Base-by-base conservation (phyloP, 1,284 basidiomycete species). In the Marasmius fiardii region DNA sequence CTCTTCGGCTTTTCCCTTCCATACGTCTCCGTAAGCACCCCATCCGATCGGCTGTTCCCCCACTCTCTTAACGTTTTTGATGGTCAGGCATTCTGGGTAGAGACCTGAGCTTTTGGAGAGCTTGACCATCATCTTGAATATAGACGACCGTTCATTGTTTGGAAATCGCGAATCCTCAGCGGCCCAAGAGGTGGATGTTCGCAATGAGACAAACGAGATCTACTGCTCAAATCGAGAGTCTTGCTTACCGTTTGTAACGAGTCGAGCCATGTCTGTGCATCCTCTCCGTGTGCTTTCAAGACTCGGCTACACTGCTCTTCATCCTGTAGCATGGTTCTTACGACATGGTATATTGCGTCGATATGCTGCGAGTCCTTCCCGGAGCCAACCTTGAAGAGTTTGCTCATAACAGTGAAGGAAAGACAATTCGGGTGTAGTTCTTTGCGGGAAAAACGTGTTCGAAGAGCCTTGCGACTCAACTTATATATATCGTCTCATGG, bases 11-110 rank as follows among this genome's bases (percentile, higher is more conserved):
- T 16, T 16, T 21, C 44, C 44, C 26, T 45, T 23, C 44, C 44
- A 45, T 16, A 45, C 26, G 26, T 45, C 52, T 21, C 52, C 52
- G 28, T 45, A 53, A 34, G 41, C 52, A 33, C 52, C 52, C 6
- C 41, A 41, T 3, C 24, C 43, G 14, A 45, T 43, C 24, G 52
- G 41, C 20, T 44, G 31, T 5, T 53, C 33, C 24, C 52, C 52
- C 14, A 45, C 21, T 43, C 31, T 44, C 11, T 20, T 44, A 4
- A 53, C 52, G 21, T 45, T 45, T 20, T 45, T 16, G 16, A 45
- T 45, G 11, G 16, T 20, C 6, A 45, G 44, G n/a, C 44, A 45
- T 28, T 28, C 23, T 11, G 44, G 44, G 23, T 20, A 10, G 14
- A 45, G 18, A 45, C 10, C 23, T 8, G 21, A 28, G 16, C 24